Evolutionary conservation across 495 filamentous ascomycete genomes (phyloP).

Genomic region (Trichoderma parareesei): DNA sequence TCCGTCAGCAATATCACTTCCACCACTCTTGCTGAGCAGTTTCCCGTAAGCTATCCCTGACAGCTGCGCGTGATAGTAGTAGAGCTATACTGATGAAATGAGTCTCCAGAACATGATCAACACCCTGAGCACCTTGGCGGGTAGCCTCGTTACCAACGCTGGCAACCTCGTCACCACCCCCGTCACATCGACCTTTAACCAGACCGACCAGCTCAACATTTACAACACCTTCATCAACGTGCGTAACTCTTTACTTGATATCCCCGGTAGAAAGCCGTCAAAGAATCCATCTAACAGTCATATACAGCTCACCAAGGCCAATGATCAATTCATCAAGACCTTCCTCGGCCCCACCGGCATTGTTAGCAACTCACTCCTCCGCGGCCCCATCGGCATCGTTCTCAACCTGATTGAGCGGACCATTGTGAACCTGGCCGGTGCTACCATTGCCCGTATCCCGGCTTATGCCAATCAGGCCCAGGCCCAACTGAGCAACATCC

Average conservation of each 20-base stretch:
- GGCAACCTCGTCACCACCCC: background rate
- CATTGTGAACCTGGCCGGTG: background rate
- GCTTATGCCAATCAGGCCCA: background rate
- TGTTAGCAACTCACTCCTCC: background rate
- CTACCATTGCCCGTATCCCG: background rate
- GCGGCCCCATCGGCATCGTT: background rate
- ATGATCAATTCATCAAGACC: background rate
- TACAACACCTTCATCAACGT: background rate
- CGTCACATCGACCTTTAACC: background rate
- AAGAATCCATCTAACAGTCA: background rate
- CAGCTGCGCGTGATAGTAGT: background rate
- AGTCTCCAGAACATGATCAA: background rate
- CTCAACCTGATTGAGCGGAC: background rate
- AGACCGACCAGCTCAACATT: background rate
- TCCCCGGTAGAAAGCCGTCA: background rate
- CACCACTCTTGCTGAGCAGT: background rate
- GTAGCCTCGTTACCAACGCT: background rate
- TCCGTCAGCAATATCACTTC: background rate
- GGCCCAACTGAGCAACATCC: background rate
- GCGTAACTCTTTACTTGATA: background rate
- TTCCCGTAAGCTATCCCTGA: background rate
- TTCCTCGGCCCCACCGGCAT: background rate
- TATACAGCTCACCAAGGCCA: background rate
- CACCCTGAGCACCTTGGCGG: background rate
- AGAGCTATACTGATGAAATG: background rate